phyloP scores from a whole-genome alignment of 108 stramenopile genomes.

The Pseudonitzschia pungens region DNA sequence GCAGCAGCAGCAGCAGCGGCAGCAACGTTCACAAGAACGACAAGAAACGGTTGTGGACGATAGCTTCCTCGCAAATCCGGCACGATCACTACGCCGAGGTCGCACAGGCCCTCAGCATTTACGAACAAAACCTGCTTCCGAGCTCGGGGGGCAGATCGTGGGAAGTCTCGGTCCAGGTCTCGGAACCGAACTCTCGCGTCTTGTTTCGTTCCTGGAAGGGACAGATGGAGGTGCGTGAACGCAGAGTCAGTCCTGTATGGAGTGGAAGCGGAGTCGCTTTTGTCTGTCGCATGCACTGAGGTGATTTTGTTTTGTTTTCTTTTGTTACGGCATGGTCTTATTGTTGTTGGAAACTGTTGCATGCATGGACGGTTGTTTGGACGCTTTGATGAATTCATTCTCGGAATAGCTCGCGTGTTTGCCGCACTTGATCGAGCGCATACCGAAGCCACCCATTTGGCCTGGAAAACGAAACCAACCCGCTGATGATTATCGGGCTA shows the following conservation, averaged over 20 bases:
- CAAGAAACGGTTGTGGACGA: constrained; percentile 35
- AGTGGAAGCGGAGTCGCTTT: not conserved
- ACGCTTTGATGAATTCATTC: not conserved
- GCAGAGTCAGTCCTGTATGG: constrained; percentile 33
- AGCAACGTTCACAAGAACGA: not conserved
- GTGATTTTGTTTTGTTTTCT: not conserved
- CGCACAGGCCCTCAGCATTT: constrained; percentile 52
- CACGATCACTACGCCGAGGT: constrained; percentile 60
- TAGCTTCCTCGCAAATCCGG: constrained; percentile 27
- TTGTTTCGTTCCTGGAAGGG: constrained; percentile 40
- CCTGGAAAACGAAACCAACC: constrained; percentile 28
- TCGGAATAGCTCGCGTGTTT: constrained; percentile 55
- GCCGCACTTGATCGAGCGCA: constrained; percentile 63
- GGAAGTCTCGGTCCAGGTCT: constrained; percentile 43
- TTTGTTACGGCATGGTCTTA: too few species aligned
- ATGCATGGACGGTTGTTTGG: not conserved
- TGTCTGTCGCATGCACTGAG: not conserved
- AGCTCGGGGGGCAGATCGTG: constrained; percentile 76
- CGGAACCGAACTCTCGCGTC: constrained; percentile 40
- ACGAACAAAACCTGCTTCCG: constrained; percentile 63
- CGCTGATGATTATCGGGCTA: constrained; percentile 29
- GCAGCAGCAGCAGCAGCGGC: too few species aligned
- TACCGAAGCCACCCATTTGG: constrained; percentile 42
- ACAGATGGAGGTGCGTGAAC: constrained; percentile 23
- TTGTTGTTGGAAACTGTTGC: not conserved